Evolutionary conservation across 1,284 basidiomycete genomes (phyloP), one percentile per base, ranked within the genome.

Genomic region (Pseudozyma sp.): DNA sequence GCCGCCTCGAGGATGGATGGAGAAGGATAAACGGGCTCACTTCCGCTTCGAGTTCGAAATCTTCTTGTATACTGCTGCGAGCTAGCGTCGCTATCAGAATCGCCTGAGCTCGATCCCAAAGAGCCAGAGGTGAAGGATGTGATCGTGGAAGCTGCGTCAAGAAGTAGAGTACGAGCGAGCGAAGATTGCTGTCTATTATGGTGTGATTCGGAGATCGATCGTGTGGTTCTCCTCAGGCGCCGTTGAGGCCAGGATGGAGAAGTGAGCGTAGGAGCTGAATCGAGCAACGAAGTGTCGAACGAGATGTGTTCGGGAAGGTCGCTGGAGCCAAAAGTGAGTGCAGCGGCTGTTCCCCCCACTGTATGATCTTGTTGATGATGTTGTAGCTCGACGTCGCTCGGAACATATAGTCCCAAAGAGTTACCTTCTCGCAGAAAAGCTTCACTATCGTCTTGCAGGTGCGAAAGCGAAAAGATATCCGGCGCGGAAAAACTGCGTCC

Each of bases 191-290:
- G 44, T 46, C 19, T 33, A 30, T 45, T 8, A 7, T 46, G 11
- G 42, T 56, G 35, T 16, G 64, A 47, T 10, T 67, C 49, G 8
- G 64, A 60, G 31, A 67, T 60, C 31, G 64, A 67, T 5, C 64
- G 51, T 39, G 57, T 67, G 17, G 19, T 30, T 29, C 64, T 39
- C 10, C 52, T 40, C 52, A 67, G 31, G 39, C 57, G 29, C 13
- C 43, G 56, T 16, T 40, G 51, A 37, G 29, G 40, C 19, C 3
- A 11, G 7, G 50, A 16, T 17, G 31, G 9, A 29, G 46, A n/a
- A 14, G 13, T 11, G 2, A 16, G 31, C 16, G 35, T 4, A 24
- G 24, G 24, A 24, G 24, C 4, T 46, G 30, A 42, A 52, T 5
- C 29, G 11, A 29, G 37, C 14, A 40, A 17, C 30, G 37, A 9